These are phyloP conservation scores for Penicillium desertorum DNA, from an alignment of 495 filamentous ascomycete genomes.

Conservation along the genomic window DNA sequence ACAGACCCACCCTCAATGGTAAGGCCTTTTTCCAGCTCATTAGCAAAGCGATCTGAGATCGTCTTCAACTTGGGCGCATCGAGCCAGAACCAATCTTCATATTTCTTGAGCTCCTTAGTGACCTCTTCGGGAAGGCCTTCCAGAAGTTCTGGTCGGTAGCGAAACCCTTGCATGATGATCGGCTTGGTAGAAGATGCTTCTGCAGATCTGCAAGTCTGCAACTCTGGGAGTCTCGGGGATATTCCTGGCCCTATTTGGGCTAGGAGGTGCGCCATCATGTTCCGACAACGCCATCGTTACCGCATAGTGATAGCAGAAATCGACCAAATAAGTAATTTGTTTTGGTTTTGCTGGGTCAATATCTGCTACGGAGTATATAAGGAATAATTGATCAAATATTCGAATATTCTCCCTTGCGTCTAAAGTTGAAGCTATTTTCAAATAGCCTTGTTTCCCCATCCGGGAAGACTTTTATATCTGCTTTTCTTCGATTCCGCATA, in stretches of 20 bases:
- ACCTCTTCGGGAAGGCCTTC: slow-evolving; percentile 71
- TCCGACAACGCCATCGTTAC: slow-evolving; percentile 25
- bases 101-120: slow-evolving; percentile 65
- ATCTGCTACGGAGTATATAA: background rate
- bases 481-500: background rate
- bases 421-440: slow-evolving; percentile 1
- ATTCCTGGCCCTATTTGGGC: background rate
- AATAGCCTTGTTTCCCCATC: background rate
- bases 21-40: slow-evolving; percentile 80
- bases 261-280: background rate
- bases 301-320: slow-evolving; percentile 17
- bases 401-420: slow-evolving; percentile 4
- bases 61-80: slow-evolving; percentile 71
- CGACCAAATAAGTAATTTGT: slow-evolving; percentile 2
- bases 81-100: slow-evolving; percentile 76
- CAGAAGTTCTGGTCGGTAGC: slow-evolving; percentile 53
- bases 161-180: slow-evolving; percentile 19
- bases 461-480: background rate
- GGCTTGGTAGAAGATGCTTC: background rate
- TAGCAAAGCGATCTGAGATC: slow-evolving; percentile 82
- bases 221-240: slow-evolving; percentile 2
- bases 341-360: background rate
- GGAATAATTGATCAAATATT: slow-evolving; percentile 2
- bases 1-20: slow-evolving; percentile 80
- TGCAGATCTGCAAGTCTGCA: background rate